These are phyloP conservation scores for Solanum rostratum DNA, from an alignment of 257 asterid genomes.

Conservation along the genomic window DNA sequence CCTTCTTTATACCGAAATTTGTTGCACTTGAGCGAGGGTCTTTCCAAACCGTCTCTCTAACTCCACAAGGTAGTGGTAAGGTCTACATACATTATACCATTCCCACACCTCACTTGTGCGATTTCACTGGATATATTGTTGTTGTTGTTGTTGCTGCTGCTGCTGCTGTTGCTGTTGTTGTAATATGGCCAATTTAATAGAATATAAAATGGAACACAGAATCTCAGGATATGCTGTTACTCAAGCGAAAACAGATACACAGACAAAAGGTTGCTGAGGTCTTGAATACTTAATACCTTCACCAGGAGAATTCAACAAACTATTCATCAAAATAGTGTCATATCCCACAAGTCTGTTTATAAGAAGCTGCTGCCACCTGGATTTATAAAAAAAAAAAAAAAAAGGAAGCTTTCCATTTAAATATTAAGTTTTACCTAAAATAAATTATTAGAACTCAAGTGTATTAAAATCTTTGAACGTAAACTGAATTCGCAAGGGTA, in stretches of 20 bases:
- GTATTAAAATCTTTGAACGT: neutral
- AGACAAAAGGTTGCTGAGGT: neutral
- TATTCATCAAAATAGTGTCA: constrained; percentile 94
- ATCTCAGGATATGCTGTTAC: neutral
- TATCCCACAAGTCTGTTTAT: constrained; percentile 95
- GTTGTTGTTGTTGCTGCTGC: too few species aligned
- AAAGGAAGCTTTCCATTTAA: constrained; percentile 5
- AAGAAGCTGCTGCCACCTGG: constrained; percentile 98
- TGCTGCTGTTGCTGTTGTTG: neutral
- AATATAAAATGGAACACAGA: neutral
- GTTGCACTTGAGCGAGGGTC: too few species aligned
- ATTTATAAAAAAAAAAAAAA: constrained; percentile 3
- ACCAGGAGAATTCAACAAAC: constrained; percentile 85
- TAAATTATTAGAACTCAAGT: neutral
- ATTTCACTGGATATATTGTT: too few species aligned
- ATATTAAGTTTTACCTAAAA: neutral
- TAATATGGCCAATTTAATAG: neutral
- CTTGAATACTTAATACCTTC: constrained; percentile 48
- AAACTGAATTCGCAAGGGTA: neutral
- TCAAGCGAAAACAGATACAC: neutral
- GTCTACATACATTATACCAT: too few species aligned
- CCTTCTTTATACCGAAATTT: too few species aligned
- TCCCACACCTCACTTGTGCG: too few species aligned
- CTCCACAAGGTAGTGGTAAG: too few species aligned
- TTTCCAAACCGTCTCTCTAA: too few species aligned